Base-by-base conservation (phyloP, 257 asterid genomes). In the Petunia secreta region DNA sequence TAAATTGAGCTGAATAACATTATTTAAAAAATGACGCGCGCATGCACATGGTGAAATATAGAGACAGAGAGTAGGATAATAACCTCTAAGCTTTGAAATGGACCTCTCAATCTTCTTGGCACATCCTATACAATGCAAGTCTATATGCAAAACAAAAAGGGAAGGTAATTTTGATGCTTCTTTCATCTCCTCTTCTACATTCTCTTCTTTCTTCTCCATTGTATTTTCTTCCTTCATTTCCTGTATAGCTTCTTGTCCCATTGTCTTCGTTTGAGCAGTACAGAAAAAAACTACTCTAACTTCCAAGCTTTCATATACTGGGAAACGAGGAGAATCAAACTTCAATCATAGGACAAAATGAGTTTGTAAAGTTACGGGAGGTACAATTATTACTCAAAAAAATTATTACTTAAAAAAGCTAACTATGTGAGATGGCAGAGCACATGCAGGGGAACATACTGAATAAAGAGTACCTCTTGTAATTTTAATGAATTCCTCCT, bases 91-190 rank as follows among this genome's bases (percentile, higher is more conserved):
- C 81, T 87, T 89, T 52, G 82, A 86, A 82, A 91, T 90, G 59
- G 92, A 87, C 81, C 92, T 87, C 82, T 91, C 89, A 63, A 94
- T 93, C 86, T 94, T 94, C 87, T 91, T 91, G 1, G 98, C 98
- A 80, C 98, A 94, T 46, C 98, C 98, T 78, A 85, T 74, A 80
- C 98, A 94, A 78, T 94, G 98, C 86, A 94, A 88, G 76, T 93
- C 98, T 64, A 93, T 84, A 36, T 63, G 89, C 86, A 94, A 83
- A n/a, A 93, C 91, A 46, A 91, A 83, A 39, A 95, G 95, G 0
- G 83, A 46, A 4, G 89, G 94, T 25, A 90, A 92, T 71, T 91
- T 90, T 0, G 93, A 80, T 57, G 57, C 46, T 48, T 73, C 41
- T 9, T 25, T 25, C 25, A 0, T 55, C 62, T 76, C 39, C 43